Percentiles rank a stretch among this genome's conserved stretches.
phyloP scores from a whole-genome alignment of 2,329 filamentous ascomycete genomes.

The Tympanopsis confertula region DNA sequence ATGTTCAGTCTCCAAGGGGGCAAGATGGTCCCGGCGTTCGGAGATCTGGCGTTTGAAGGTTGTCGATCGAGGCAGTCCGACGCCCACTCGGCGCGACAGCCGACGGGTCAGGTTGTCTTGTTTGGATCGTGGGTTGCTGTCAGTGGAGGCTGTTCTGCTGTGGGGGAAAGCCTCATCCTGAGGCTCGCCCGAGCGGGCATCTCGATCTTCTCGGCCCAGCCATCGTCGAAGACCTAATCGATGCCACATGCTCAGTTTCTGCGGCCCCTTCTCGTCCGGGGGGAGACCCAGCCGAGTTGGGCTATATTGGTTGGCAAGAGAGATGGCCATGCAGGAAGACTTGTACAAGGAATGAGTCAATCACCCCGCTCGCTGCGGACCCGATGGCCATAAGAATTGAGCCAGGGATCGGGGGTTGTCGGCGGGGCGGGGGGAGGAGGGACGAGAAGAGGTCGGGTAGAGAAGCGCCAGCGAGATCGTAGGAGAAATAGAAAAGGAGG shows the following conservation, averaged over 20 bases:
- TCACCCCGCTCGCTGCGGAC: not conserved
- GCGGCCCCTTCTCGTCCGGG: not conserved
- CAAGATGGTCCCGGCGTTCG: constrained; percentile 63
- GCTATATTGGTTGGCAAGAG: not conserved
- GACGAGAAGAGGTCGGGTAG: not conserved
- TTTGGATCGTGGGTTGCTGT: not conserved
- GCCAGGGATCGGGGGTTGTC: not conserved
- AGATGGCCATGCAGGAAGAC: not conserved
- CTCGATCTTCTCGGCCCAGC: not conserved
- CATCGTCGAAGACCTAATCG: not conserved
- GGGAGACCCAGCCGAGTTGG: not conserved
- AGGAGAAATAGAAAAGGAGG: not conserved
- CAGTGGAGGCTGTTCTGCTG: not conserved
- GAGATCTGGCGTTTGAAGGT: constrained; percentile 78
- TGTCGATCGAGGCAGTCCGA: constrained; percentile 63
- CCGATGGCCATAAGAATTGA: constrained; percentile 1
- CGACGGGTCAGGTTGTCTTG: constrained; percentile 8
- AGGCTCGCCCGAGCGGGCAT: not conserved
- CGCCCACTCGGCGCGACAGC: constrained; percentile 50
- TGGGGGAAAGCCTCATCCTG: not conserved
- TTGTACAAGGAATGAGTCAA: not conserved
- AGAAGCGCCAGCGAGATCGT: not conserved
- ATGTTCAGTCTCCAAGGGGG: constrained; percentile 49
- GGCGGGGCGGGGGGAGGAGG: not conserved
- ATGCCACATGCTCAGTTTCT: constrained; percentile 1